Base-by-base conservation (phyloP, 495 filamentous ascomycete genomes). In the Bathelium albidoporum region DNA sequence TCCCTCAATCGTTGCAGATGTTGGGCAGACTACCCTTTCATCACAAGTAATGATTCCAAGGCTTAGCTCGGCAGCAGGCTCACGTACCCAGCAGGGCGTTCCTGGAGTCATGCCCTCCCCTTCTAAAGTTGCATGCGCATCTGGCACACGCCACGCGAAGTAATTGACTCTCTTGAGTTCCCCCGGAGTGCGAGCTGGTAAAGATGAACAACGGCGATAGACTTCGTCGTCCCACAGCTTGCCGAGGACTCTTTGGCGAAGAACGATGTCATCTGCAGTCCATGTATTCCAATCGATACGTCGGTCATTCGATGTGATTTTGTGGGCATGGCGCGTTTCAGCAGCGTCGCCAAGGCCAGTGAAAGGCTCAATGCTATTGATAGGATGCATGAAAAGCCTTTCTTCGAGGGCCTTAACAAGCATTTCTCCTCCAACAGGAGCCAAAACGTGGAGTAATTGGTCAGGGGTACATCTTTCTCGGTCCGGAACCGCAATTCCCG, bases 371-470 rank as follows among this genome's bases (percentile, higher is more conserved):
- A 67, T 73, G 7, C 78, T 68, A 39, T 72, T 63, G 2, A 83
- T 64, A 4, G 88, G 88, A 2, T 85, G 85, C 0, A 91, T 77
- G 63, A 90, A 92, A 1, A 88, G 61, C 1, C 83, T 76, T 1
- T 76, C 67, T 7, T 79, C 72, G 1, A 78, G 64, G 5, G 65
- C 64, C 18, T 69, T 44, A 2, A 70, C 58, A 1, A 78, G 69
- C 65, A 76, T 65, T 29, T 69, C 39, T 1, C 65, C 74, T 10
- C 71, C 74, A 9, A 66, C 14, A 0, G 75, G 73, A 0, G 81
- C 78, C 7, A 88, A 71, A 0, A 71, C 58, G 0, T 71, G 66
- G 18, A 77, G 72, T 18, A 84, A 65, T 10, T 72, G 64, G 9
- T 62, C 61, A 22, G 73, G 74, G 0, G 66, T 73, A 9, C 62